Evolutionary conservation across 2,329 filamentous ascomycete species (phyloP).

Genomic region (Colletotrichum sp.): DNA sequence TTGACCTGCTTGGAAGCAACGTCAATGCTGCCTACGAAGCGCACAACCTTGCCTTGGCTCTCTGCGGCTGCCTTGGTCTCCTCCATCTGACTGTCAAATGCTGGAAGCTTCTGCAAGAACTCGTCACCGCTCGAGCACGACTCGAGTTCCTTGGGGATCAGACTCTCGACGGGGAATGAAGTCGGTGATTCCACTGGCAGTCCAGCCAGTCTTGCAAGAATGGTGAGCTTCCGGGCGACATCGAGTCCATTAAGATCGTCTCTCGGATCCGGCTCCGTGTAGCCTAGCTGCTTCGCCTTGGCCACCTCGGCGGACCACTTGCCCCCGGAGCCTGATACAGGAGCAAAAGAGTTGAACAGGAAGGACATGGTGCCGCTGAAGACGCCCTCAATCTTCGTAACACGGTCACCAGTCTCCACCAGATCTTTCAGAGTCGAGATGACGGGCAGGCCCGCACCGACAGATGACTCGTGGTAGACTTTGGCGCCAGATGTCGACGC

Average conservation of each 20-base stretch:
- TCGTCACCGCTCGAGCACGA: conserved; percentile 78
- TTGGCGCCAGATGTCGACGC: conserved; percentile 75
- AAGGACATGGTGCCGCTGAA: conserved; percentile 99
- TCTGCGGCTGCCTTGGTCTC: conserved; percentile 84
- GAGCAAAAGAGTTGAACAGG: conserved; percentile 96
- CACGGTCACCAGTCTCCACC: conserved; percentile 90
- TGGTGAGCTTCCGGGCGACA: conserved; percentile 95
- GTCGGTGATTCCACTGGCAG: conserved; percentile 83
- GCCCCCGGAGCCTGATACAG: conserved; percentile 74
- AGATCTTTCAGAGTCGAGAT: conserved; percentile 94
- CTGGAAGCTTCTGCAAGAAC: conserved; percentile 80
- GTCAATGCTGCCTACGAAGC: conserved; percentile 94
- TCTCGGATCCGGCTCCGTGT: conserved; percentile 86
- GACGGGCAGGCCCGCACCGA: conserved; percentile 91
- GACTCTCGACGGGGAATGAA: conserved; percentile 89
- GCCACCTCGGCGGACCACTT: conserved; percentile 91
- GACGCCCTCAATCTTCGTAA: conserved; percentile 93
- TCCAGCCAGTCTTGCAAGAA: conserved; percentile 85
- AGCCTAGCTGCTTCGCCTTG: conserved; percentile 91
- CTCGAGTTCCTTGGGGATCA: conserved; percentile 90
- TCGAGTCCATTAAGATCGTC: conserved; percentile 89
- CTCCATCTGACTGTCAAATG: conserved; percentile 91
- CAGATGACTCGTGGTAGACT: conserved; percentile 94
- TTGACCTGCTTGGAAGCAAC: conserved; percentile 81
- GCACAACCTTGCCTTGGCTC: conserved; percentile 86